These are phyloP conservation scores for Suillus brevipes DNA, from an alignment of 768 basidiomycete species.

Conservation along the genomic window DNA sequence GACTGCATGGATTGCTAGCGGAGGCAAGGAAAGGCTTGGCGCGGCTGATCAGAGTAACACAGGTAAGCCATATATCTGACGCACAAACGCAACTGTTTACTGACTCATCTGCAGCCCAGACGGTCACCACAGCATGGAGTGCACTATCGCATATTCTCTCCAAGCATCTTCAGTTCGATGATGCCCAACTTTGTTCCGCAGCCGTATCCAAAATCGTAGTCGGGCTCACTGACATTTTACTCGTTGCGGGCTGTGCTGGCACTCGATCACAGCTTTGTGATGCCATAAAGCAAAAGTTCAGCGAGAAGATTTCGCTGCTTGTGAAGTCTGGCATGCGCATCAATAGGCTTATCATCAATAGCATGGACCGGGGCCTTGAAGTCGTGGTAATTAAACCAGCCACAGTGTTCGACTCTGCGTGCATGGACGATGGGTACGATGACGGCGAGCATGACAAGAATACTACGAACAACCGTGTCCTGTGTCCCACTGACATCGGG, in stretches of 20 bases:
- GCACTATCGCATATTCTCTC: constrained; percentile 39
- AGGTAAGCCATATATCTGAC: not conserved
- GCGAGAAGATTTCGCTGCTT: constrained; percentile 42
- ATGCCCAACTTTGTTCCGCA: constrained; percentile 24
- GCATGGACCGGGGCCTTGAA: constrained; percentile 33
- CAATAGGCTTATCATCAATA: constrained; percentile 38
- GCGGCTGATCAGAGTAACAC: constrained; percentile 27
- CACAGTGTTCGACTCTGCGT: constrained; percentile 24
- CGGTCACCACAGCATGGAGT: constrained; percentile 46
- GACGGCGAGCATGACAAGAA: constrained; percentile 19
- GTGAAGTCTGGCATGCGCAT: constrained; percentile 48
- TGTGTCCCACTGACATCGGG: constrained; percentile 41
- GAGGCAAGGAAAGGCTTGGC: constrained; percentile 34
- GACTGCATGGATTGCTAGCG: constrained; percentile 30
- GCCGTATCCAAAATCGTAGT: constrained; percentile 24
- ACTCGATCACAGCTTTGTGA: constrained; percentile 34
- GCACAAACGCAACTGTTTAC: not conserved
- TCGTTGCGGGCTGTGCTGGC: constrained; percentile 27
- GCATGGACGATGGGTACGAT: constrained; percentile 35
- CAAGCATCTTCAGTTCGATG: constrained; percentile 22
- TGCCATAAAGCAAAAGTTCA: constrained; percentile 43
- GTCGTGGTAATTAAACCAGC: constrained; percentile 27
- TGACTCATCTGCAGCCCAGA: constrained; percentile 33
- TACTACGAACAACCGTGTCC: constrained; percentile 23
- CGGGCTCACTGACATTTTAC: constrained; percentile 30